These are phyloP conservation scores for Pseudomonodictys pantanalensis DNA, from an alignment of 495 filamentous ascomycete species.

Conservation along the genomic window DNA sequence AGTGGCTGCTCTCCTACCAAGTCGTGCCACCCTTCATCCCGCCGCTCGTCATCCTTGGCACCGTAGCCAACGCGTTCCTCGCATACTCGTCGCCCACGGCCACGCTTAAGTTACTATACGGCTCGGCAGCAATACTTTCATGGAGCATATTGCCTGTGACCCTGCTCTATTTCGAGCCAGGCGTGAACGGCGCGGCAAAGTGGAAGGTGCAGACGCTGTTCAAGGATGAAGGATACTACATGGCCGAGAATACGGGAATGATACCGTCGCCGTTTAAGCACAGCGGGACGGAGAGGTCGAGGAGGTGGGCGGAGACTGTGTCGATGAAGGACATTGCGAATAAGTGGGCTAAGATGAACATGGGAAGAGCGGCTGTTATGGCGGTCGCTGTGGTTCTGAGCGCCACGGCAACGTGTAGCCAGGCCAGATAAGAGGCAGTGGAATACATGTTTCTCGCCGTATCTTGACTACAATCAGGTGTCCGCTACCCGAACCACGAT, in stretches of 20 bases:
- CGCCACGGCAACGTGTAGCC: slow-evolving; percentile 22
- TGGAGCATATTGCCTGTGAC: slow-evolving; percentile 37
- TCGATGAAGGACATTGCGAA: slow-evolving; percentile 32
- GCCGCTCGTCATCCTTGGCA: slow-evolving; percentile 34
- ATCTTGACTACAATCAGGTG: neutral
- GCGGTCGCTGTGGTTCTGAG: slow-evolving; percentile 22
- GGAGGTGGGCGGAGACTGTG: slow-evolving; percentile 30
- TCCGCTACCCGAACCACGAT: slow-evolving; percentile 7
- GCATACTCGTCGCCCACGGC: slow-evolving; percentile 12
- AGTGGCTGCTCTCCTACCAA: slow-evolving; percentile 38
- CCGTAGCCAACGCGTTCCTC: slow-evolving; percentile 24
- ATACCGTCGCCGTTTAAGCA: slow-evolving; percentile 27
- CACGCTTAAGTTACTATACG: slow-evolving; percentile 7
- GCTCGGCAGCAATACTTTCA: slow-evolving; percentile 22
- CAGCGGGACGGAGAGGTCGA: slow-evolving; percentile 20
- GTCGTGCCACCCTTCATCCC: slow-evolving; percentile 35
- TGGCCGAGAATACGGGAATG: slow-evolving; percentile 25
- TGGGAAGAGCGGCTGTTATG: slow-evolving; percentile 17
- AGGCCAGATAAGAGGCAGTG: too few species aligned
- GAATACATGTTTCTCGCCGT: neutral
- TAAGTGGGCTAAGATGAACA: slow-evolving; percentile 30
- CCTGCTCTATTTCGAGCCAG: slow-evolving; percentile 36
- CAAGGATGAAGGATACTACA: slow-evolving; percentile 34
- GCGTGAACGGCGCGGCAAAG: slow-evolving; percentile 37
- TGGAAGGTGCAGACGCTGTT: slow-evolving; percentile 39